These are phyloP conservation scores for slime mould (Dictyostelium discoideum) DNA, from an alignment of 78 protist genomes.

Conservation along the genomic window DNA sequence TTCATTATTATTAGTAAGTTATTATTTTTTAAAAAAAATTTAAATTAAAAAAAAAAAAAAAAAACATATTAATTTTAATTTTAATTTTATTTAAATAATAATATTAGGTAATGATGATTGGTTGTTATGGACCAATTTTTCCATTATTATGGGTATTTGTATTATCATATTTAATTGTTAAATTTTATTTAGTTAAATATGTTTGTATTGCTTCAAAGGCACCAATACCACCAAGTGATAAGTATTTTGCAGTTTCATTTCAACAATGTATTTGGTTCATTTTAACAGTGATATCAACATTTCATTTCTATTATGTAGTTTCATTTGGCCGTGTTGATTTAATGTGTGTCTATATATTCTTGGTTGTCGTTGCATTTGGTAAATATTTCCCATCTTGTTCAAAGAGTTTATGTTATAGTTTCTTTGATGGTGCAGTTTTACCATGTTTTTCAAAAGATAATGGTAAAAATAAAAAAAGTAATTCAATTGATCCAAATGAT, in stretches of 20 bases:
- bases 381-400: constrained; percentile 52
- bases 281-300: background rate
- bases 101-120: constrained; percentile 23
- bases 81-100: background rate
- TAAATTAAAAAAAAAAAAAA: too few relatives aligned
- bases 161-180: background rate
- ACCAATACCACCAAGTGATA: constrained; percentile 26
- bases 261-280: constrained; percentile 57
- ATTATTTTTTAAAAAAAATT: too few relatives aligned
- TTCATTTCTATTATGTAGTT: constrained; percentile 21
- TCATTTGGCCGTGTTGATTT: constrained; percentile 25
- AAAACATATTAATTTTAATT: too few relatives aligned
- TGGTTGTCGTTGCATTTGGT: constrained; percentile 31
- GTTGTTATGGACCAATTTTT: constrained; percentile 42
- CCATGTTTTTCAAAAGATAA: constrained; percentile 5
- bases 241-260: constrained; percentile 2
- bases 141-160: constrained; percentile 27
- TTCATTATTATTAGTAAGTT: constrained; percentile 30
- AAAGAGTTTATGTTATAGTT: constrained; percentile 52
- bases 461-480: background rate
- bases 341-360: constrained; percentile 23
- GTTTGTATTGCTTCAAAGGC: constrained; percentile 21
- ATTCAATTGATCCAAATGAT: background rate
- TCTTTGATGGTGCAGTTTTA: constrained; percentile 69
- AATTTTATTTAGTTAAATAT: constrained; percentile 56